Percentiles rank a stretch among this genome's conserved stretches.
Evolutionary conservation across 768 basidiomycete genomes (phyloP).

Genomic region (Phlebiopsis flavidoalba): DNA sequence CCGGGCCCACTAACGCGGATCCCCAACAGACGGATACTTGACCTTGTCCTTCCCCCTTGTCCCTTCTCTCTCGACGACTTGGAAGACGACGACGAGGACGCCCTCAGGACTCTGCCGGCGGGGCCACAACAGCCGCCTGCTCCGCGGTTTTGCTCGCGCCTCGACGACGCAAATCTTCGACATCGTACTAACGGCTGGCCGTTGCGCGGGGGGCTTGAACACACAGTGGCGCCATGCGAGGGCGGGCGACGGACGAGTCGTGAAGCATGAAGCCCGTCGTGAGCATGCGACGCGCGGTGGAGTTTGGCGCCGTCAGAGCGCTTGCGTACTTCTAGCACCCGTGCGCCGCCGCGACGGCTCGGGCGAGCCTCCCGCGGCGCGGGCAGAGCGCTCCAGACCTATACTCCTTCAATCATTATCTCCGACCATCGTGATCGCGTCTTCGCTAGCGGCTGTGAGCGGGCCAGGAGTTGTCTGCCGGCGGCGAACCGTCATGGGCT

Average conservation of each 20-base stretch:
- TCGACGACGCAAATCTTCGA: constrained; percentile 2
- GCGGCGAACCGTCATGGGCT: constrained; percentile 19
- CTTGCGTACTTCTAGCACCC: constrained; percentile 43
- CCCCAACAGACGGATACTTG: constrained; percentile 39
- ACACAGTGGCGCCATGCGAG: too few species aligned
- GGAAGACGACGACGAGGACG: constrained; percentile 4
- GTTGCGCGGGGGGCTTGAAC: constrained; percentile 13
- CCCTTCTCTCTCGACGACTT: constrained; percentile 24
- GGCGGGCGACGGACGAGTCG: too few species aligned
- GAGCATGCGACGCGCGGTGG: constrained; percentile 19
- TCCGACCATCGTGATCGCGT: constrained; percentile 37
- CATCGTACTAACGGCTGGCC: constrained; percentile 13
- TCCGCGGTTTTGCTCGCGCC: constrained; percentile 5
- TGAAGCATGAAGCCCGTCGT: constrained; percentile 34
- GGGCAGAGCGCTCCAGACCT: constrained; percentile 34
- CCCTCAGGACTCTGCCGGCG: not conserved
- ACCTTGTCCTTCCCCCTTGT: constrained; percentile 25
- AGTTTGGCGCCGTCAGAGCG: constrained; percentile 34
- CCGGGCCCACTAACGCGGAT: constrained; percentile 38
- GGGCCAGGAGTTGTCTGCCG: constrained; percentile 10
- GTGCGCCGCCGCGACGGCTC: constrained; percentile 12
- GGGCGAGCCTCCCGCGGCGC: constrained; percentile 12
- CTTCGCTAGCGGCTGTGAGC: constrained; percentile 29
- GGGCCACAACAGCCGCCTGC: not conserved
- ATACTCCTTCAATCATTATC: constrained; percentile 32